Base-by-base conservation (phyloP, 140 eudicot genomes). In the Bidens hawaiensis region DNA sequence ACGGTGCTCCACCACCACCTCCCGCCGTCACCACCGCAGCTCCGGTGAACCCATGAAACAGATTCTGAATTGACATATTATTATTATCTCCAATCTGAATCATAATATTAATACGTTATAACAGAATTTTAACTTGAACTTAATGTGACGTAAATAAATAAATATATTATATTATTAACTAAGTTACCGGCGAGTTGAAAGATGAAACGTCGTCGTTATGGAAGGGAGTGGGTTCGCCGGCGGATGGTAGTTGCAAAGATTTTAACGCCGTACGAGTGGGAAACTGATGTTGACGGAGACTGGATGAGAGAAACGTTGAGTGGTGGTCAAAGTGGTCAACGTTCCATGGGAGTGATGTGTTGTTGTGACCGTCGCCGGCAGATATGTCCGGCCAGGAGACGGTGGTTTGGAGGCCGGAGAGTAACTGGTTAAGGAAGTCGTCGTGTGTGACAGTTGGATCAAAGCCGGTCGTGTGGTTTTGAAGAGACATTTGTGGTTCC, bases 261-360 rank as follows among this genome's bases (percentile, higher is more conserved):
- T n/a, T n/a, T n/a, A n/a, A n/a, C n/a, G n/a, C n/a, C n/a, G n/a
- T n/a, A n/a, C n/a, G n/a, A n/a, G n/a, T n/a, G n/a, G n/a, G n/a
- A n/a, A n/a, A n/a, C n/a, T 85, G 90, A 51, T 84, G 85, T 16
- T 84, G 94, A n/a, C 85, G 82, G 52, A 88, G 75, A 75, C 83
- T 86, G 40, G 95, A 70, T 4, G 84, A 83, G 10, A 82, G 54
- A 52, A 73, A 59, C 14, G 80, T 25, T 1, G 94, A 72, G 57
- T 81, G 88, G 19, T 80, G 83, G 14, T 74, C 85, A 48, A 70
- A 69, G 42, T 71, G 76, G 75, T 75, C 57, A 25, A 63, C 70
- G 15, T 75, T 71, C 81, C 81, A 72, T 0, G 75, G 84, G 57
- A 79, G 74, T 30, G 75, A 34, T 38, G 76, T 12, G 51, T 62